phyloP scores from a whole-genome alignment of 2,329 filamentous ascomycete species.

The Xylariaceae sp. region DNA sequence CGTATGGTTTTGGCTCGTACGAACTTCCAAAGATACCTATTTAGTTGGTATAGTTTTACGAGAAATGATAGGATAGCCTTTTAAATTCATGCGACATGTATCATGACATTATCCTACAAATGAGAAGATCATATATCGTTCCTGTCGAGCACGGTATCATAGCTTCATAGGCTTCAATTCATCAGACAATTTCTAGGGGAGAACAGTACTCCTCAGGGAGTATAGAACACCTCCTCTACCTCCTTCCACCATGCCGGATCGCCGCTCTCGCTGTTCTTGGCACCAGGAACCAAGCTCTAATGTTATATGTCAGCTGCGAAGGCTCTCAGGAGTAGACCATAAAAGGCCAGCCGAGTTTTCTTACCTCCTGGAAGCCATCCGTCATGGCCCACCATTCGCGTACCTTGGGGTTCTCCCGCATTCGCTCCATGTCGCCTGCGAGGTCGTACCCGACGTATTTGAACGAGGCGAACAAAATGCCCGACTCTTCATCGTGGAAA shows the following conservation, averaged over 20 bases:
- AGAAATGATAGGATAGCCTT: no score
- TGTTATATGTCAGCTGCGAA: constrained; percentile 3
- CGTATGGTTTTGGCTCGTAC: no score
- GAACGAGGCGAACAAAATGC: constrained; percentile 69
- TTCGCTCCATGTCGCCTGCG: constrained; percentile 69
- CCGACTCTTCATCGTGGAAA: constrained; percentile 59
- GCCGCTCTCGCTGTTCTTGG: constrained; percentile 53
- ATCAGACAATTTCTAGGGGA: no score
- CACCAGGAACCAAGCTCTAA: constrained; percentile 50
- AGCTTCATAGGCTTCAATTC: no score
- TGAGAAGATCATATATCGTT: no score
- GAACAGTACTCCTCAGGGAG: constrained; percentile 33
- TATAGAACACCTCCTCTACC: constrained; percentile 66
- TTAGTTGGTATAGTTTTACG: no score
- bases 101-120: no score
- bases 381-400: constrained; percentile 80
- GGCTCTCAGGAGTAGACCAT: neutral
- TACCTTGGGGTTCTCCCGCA: constrained; percentile 69
- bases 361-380: constrained; percentile 65
- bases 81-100: no score
- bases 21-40: no score
- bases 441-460: constrained; percentile 75
- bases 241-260: constrained; percentile 65
- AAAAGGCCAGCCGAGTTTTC: neutral
- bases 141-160: no score